Evolutionary conservation across 371 early-diverging fungal genomes (phyloP), one percentile per base, ranked within the genome.

Genomic region (Parasitella parasitica): DNA sequence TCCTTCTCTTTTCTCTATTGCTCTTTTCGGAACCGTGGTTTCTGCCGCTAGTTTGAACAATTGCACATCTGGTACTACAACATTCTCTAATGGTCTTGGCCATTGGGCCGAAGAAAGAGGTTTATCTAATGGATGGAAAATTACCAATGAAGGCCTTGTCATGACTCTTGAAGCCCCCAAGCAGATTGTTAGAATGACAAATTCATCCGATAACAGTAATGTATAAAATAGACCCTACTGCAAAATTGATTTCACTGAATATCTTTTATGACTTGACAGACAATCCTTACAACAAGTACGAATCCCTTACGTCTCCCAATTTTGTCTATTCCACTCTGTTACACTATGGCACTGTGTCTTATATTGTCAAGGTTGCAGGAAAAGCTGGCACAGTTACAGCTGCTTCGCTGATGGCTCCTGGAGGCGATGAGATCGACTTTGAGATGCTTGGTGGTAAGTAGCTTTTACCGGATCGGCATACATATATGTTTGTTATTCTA

Each of bases 401-500:
- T 12, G 57, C 73, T 54, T 64, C 71, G 18, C 38, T 78, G 6
- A 73, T 75, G 24, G 57, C 66, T 7, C 64, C 69, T 28, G 61
- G 48, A 26, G 72, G 72, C 8, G 78, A 78, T 55, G 78, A 78
- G 57, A 78, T 78, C 36, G 78, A 78, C 49, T 73, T 67, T 46
- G 78, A 73, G 59, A 54, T 73, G 61, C 34, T 73, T 6, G 70
- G 74, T 55, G 71, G 68, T 61, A 56, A 63, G 36, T 49, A 27
- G 8, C 12, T 24, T n/a, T 27, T 15, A 22, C 24, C 11, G 36
- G n/a, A 32, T 22, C 28, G n/a, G n/a, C n/a, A n/a, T n/a, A n/a
- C n/a, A n/a, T n/a, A n/a, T n/a, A n/a, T n/a, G n/a, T n/a, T n/a
- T n/a, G n/a, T n/a, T n/a, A n/a, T 20, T 43, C 11, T 43, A 43